Base-by-base conservation (phyloP, 2,329 filamentous ascomycete genomes). In the Phaeosphaeriaceae sp. region DNA sequence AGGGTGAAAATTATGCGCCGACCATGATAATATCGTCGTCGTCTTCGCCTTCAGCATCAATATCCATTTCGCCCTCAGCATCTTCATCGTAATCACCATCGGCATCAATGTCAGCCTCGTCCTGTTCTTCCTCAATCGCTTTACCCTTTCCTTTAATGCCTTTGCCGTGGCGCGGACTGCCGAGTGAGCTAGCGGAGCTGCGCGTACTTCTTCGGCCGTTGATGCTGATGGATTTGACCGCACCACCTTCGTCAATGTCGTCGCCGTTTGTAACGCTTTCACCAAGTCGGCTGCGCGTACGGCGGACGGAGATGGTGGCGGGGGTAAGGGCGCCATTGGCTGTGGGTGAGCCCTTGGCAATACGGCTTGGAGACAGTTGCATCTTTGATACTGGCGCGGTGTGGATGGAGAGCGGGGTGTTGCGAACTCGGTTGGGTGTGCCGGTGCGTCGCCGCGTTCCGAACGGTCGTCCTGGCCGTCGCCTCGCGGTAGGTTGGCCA, bases 221-320 rank as follows among this genome's bases (percentile, higher is more conserved):
- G 2, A 62, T 48, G 8, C 49, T 21, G 2, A 59, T 44, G 2
- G 62, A 48, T 38, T 67, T 70, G 17, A 67, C 68, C 6, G 64
- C 67, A 6, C 64, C 68, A 8, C 68, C 63, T 15, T 71, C 67
- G 26, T 61, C 64, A 2, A 57, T 58, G 6, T 68, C 67, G 15
- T 69, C 67, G 9, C 68, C 70, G 23, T 73, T 74, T 0, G 70
- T 64, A 11, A 76, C 67, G 28, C 71, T 74, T 39, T 76, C 68
- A 15, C 67, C 76, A 1, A 79, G 68, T 52, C 74, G 74, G 53
- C 77, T 79, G 42, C 77, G 64, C 13, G 75, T 77, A 11, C 77
- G 68, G 13, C 72, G 59, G 0, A 71, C 49, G 2, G 61, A 70
- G 2, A 66, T 54, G 4, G 62, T 66, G 6, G 54, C 61, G 0